Percentiles rank a stretch among this genome's conserved stretches.
Evolutionary conservation across 1,139 yeast species (phyloP).

Genomic region (Nakaseomyces nivariensis): DNA sequence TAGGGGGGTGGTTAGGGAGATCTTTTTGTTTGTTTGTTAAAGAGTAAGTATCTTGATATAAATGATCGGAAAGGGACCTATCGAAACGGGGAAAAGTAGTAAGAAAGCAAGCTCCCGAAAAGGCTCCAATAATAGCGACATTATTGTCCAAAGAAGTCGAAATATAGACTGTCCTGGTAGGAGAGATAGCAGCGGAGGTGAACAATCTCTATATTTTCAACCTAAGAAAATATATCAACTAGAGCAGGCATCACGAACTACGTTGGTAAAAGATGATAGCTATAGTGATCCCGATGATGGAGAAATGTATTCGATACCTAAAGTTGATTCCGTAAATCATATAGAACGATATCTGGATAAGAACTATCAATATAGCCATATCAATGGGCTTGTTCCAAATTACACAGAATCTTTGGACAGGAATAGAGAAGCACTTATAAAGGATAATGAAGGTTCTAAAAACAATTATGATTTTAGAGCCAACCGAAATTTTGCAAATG

Average conservation of each 20-base stretch:
- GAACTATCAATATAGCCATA: constrained; percentile 1
- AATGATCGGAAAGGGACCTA: background rate
- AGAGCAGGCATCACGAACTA: constrained; percentile 14
- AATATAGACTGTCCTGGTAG: constrained; percentile 1
- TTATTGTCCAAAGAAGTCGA: background rate
- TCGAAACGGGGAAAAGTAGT: background rate
- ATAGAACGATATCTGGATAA: background rate
- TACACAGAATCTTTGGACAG: background rate
- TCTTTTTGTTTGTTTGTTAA: too few species aligned
- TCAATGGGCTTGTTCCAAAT: constrained; percentile 1
- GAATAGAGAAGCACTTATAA: background rate
- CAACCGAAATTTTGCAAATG: constrained; percentile 32
- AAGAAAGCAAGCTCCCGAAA: background rate
- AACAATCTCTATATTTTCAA: constrained; percentile 14
- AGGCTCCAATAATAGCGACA: background rate
- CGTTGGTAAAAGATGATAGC: constrained; percentile 29
- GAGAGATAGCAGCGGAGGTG: constrained; percentile 2
- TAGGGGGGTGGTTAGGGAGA: too few species aligned
- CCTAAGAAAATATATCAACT: constrained; percentile 14
- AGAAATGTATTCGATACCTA: background rate
- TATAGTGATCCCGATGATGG: background rate
- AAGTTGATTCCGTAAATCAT: background rate
- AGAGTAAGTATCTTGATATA: background rate
- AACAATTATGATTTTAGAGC: background rate
- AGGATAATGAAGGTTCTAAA: background rate